Conservation (phyloP, 306 rosid genomes). For the Nissolia schottii region DNA sequence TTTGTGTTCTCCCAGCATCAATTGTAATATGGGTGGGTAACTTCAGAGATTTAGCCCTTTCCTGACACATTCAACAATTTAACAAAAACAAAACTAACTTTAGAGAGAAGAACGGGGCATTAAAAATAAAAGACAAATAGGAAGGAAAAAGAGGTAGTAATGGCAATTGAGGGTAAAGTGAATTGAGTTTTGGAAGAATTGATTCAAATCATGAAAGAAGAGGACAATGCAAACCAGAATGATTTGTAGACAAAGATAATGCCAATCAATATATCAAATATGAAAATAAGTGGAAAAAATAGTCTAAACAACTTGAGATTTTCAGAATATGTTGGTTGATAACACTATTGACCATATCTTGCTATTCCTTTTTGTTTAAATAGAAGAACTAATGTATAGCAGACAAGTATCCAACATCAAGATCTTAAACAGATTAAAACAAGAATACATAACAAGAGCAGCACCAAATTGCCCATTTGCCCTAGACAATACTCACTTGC, state of each 20-base stretch:
- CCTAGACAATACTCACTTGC: slow-evolving; percentile 51
- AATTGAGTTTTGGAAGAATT: not conserved
- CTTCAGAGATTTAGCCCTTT: slow-evolving; percentile 73
- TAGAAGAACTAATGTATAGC: not conserved
- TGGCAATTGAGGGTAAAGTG: not conserved
- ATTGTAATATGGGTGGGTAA: slow-evolving; percentile 85
- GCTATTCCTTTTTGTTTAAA: not conserved
- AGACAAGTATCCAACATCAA: not conserved
- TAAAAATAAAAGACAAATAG: not conserved
- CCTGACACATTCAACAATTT: slow-evolving; percentile 38
- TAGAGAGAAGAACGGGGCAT: not conserved
- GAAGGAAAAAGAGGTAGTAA: not conserved
- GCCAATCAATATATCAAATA: not conserved
- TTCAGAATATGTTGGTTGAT: not conserved
- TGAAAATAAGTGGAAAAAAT: not conserved
- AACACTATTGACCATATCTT: not conserved
- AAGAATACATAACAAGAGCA: not conserved
- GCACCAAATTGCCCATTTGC: not conserved
- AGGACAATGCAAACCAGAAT: not conserved
- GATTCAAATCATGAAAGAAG: not conserved
- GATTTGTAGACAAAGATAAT: not conserved
- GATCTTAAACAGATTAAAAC: not conserved
- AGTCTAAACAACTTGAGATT: not conserved
- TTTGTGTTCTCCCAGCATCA: slow-evolving; percentile 97
- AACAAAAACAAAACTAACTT: not conserved